A percentile compares a stretch with the other conserved stretches of the same genome.
These are phyloP conservation scores for Hibiscus mutabilis DNA, from an alignment of 345 rosid species.

Conservation along the genomic window DNA sequence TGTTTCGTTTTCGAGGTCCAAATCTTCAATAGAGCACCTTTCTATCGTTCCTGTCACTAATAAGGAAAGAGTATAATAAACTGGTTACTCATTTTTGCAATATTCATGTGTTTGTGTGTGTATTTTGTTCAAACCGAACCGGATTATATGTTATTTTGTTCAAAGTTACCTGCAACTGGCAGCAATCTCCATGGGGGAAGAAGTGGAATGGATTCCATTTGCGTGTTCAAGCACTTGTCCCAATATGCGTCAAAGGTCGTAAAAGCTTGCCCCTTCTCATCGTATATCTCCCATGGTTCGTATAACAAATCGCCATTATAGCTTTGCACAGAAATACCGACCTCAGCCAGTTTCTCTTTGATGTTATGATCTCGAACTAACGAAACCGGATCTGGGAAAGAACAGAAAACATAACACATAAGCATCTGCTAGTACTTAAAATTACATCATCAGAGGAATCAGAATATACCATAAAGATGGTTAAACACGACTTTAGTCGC, in stretches of 20 bases:
- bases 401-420: neutral
- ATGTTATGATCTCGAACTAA: slow-evolving; percentile 75
- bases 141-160: neutral
- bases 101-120: neutral
- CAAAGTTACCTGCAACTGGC: slow-evolving; percentile 48
- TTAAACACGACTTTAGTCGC: slow-evolving; percentile 82
- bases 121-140: neutral
- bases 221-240: slow-evolving; percentile 66
- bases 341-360: slow-evolving; percentile 65
- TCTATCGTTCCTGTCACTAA: slow-evolving; percentile 39
- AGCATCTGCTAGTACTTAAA: neutral
- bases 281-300: slow-evolving; percentile 90
- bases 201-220: slow-evolving; percentile 48
- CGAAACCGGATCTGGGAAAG: slow-evolving; percentile 64
- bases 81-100: neutral
- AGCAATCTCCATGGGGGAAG: slow-evolving; percentile 71
- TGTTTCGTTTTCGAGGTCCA: slow-evolving; percentile 73
- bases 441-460: neutral
- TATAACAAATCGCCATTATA: slow-evolving; percentile 81
- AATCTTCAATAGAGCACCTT: slow-evolving; percentile 56
- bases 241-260: slow-evolving; percentile 61
- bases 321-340: slow-evolving; percentile 77
- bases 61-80: neutral
- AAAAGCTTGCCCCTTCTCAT: slow-evolving; percentile 64
- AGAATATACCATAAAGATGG: slow-evolving; percentile 72